Evolutionary conservation across 139 green algal species (phyloP), one percentile per base, ranked within the genome.

Genomic region (Pleodorina starrii): DNA sequence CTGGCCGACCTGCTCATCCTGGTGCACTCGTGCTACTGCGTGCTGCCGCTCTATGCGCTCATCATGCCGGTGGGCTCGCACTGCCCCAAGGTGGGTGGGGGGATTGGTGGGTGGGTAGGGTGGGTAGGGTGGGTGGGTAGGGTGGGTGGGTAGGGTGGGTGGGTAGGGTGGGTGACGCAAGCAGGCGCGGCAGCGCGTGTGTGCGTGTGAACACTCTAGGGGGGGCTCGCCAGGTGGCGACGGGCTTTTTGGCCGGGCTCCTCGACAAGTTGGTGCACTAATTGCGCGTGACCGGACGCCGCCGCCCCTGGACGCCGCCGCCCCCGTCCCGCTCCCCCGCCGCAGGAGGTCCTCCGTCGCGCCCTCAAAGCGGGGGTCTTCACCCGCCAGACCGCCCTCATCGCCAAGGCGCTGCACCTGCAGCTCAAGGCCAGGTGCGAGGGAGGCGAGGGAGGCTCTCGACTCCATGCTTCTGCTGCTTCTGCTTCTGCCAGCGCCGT

Each of bases 41-140:
- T 90, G 72, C 85, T 90, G 73, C 85, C 85, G 54, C 72, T 84
- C 2, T 90, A 90, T 48, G 85, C 85, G 19, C 72, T 90, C 42
- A 90, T 90, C 42, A 76, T 46, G 40, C 85, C 85, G 1, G 72
- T 90, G 9, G 85, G 85, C 54, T 51, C 25, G 19, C 85, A 90
- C 85, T 90, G 85, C 74, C 85, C 85, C 40, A 90, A 89, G 82
- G 82, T 88, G 43, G n/a, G 82, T 38, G 21, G 1, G 29, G 63
- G n/a, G 63, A 38, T 9, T 10, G 48, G 48, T 10, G 48, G 48
- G 48, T 12, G 48, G 48, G 48, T 69, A 9, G 57, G 57, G 57
- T 29, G 57, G 57, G 23, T 9, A 25, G 57, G 57, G 17, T n/a
- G 19, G 23, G 57, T 29, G 19, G 23, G 12, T 68, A n/a, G n/a